Conservation (phyloP, 192 early-diverging fungal species). For the Coemansia sp. region DNA sequence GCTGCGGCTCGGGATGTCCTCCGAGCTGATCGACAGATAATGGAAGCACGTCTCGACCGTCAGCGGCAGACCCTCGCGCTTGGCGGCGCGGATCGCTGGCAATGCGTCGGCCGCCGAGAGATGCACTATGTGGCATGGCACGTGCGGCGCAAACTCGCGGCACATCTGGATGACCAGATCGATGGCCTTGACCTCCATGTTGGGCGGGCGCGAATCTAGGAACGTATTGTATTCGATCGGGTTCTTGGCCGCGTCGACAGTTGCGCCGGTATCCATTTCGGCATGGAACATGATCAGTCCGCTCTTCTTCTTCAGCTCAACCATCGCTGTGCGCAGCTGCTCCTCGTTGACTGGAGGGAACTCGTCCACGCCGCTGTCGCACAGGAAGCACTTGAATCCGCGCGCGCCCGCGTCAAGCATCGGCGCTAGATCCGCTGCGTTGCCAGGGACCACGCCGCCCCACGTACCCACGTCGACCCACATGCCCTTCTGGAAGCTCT, state of each 20-base stretch:
- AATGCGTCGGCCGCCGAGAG: slow-evolving; percentile 75
- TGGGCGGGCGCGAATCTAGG: slow-evolving; percentile 67
- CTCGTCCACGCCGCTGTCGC: slow-evolving; percentile 80
- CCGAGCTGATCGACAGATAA: slow-evolving; percentile 69
- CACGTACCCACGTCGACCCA: slow-evolving; percentile 79
- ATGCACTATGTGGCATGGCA: slow-evolving; percentile 79
- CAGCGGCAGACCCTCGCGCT: slow-evolving; percentile 64
- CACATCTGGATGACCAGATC: slow-evolving; percentile 68
- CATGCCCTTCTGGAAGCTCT: slow-evolving; percentile 66
- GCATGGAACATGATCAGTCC: slow-evolving; percentile 79
- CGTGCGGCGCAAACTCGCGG: slow-evolving; percentile 63
- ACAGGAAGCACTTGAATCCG: slow-evolving; percentile 84
- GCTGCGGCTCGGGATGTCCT: slow-evolving; percentile 64
- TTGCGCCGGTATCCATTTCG: slow-evolving; percentile 59
- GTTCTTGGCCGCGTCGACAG: slow-evolving; percentile 44
- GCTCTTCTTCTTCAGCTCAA: slow-evolving; percentile 56
- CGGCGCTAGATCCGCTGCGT: slow-evolving; percentile 61
- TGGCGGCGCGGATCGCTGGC: slow-evolving; percentile 69
- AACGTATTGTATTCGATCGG: slow-evolving; percentile 66
- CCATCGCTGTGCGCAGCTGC: slow-evolving; percentile 67
- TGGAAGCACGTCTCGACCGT: slow-evolving; percentile 86
- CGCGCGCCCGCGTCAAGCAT: slow-evolving; percentile 68
- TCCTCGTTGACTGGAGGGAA: slow-evolving; percentile 76
- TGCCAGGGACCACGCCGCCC: slow-evolving; percentile 78
- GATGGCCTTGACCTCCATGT: slow-evolving; percentile 72